Conservation (phyloP, 1,139 yeast genomes). For the Pichia sp. region DNA sequence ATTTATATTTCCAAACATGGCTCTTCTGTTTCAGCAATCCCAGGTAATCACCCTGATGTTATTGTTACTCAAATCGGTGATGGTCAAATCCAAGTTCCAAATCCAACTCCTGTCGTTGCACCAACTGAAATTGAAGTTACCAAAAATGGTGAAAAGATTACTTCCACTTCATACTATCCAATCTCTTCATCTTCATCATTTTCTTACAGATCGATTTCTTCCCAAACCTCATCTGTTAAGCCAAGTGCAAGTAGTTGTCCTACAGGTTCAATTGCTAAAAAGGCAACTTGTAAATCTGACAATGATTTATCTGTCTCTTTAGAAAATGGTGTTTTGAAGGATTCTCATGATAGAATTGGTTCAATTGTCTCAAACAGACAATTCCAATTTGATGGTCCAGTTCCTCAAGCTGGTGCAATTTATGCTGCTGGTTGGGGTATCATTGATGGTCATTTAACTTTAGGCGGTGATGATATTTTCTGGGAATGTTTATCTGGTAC, state of each 20-base stretch:
- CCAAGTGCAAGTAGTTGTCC: slow-evolving; percentile 28
- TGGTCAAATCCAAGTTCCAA: slow-evolving; percentile 37
- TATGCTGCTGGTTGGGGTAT: slow-evolving; percentile 82
- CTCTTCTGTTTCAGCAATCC: slow-evolving; percentile 26
- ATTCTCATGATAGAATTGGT: slow-evolving; percentile 64
- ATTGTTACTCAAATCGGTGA: slow-evolving; percentile 35
- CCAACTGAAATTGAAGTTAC: not conserved
- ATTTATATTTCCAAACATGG: slow-evolving; percentile 27
- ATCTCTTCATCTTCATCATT: slow-evolving; percentile 16
- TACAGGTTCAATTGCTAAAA: slow-evolving; percentile 34
- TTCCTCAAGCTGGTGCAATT: slow-evolving; percentile 84
- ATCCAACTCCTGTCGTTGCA: slow-evolving; percentile 11
- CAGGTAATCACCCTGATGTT: slow-evolving; percentile 18
- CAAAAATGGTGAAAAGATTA: not conserved
- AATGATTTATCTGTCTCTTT: slow-evolving; percentile 53
- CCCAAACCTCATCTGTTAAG: slow-evolving; percentile 20
- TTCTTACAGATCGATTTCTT: slow-evolving; percentile 33
- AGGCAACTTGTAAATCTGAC: slow-evolving; percentile 44
- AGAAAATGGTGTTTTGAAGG: slow-evolving; percentile 48
- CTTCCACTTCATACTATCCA: slow-evolving; percentile 33
- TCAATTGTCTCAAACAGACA: slow-evolving; percentile 80
- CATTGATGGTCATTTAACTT: slow-evolving; percentile 61
- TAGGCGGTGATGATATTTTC: slow-evolving; percentile 58
- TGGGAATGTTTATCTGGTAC: slow-evolving; percentile 75
- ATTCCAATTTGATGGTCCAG: slow-evolving; percentile 86